Conservation (phyloP, 768 basidiomycete genomes). For the Clitopilus hobsonii region DNA sequence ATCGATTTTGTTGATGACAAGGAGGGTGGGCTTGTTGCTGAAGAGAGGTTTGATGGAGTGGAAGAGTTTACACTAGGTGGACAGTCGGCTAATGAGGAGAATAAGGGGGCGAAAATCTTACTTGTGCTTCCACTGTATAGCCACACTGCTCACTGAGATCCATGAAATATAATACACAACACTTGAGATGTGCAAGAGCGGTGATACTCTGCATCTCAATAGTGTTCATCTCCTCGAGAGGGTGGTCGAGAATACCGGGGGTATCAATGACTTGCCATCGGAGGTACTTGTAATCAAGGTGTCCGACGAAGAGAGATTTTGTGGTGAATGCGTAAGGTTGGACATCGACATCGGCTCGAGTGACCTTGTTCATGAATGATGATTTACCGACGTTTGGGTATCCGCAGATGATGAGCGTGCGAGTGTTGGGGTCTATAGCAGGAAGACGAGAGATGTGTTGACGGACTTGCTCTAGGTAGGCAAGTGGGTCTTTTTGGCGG, state of each 20-base stretch:
- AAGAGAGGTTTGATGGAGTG: constrained; percentile 99
- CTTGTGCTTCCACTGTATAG: constrained; percentile 94
- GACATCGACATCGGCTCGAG: constrained; percentile 97
- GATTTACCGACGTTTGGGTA: constrained; percentile 99
- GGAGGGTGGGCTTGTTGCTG: constrained; percentile 84
- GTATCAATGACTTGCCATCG: constrained; percentile 99
- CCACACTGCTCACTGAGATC: constrained; percentile 98
- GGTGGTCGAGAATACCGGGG: constrained; percentile 96
- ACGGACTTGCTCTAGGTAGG: constrained; percentile 97
- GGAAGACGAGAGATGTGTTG: constrained; percentile 99
- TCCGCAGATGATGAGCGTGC: constrained; percentile 95
- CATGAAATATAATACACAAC: constrained; percentile 97
- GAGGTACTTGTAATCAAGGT: constrained; percentile 98
- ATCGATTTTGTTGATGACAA: constrained; percentile 98
- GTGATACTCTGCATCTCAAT: constrained; percentile 99
- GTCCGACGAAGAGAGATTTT: constrained; percentile 96
- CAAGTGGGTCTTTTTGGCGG: constrained; percentile 96
- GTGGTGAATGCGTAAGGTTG: constrained; percentile 99
- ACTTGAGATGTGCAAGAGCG: constrained; percentile 92
- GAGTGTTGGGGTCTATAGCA: constrained; percentile 95
- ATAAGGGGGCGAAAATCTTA: constrained; percentile 26
- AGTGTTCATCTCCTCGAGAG: constrained; percentile 99
- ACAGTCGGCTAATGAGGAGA: background rate
- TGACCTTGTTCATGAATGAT: constrained; percentile 99
- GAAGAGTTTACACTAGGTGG: constrained; percentile 87